Conservation (phyloP, 345 rosid species). For the Orychophragmus violaceus region DNA sequence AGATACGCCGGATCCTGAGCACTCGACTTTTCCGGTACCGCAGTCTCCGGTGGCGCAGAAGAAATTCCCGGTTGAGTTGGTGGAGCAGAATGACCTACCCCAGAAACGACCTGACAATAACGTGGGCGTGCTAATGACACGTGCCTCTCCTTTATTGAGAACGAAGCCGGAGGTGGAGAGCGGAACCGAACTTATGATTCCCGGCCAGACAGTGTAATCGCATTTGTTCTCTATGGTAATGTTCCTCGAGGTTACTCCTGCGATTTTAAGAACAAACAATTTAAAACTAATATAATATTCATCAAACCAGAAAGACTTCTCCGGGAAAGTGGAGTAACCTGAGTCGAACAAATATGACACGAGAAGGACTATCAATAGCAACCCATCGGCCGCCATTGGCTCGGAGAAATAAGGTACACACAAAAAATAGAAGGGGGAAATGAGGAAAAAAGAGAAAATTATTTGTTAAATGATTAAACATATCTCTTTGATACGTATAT, state of each 20-base stretch:
- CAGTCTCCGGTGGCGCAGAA: conserved; percentile 36
- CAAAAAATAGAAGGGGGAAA: neutral
- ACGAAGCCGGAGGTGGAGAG: conserved; percentile 45
- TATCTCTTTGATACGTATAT: too few relatives aligned
- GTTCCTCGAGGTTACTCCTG: neutral
- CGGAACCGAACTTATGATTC: neutral
- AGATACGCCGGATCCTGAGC: conserved; percentile 27
- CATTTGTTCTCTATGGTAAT: neutral
- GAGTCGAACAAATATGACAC: neutral
- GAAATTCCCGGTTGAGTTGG: neutral
- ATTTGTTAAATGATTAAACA: too few relatives aligned
- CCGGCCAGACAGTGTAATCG: conserved; percentile 45
- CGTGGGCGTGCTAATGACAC: neutral
- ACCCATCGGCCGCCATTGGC: neutral
- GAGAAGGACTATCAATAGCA: neutral
- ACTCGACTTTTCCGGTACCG: conserved; percentile 34
- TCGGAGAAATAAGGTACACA: neutral
- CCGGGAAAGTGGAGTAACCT: neutral
- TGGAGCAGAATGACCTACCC: conserved; percentile 45
- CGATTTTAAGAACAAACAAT: neutral
- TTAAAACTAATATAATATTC: neutral
- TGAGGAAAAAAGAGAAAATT: neutral
- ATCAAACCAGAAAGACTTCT: neutral
- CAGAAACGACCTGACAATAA: conserved; percentile 47
- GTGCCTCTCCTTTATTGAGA: conserved; percentile 29